Evolutionary conservation across 2,329 filamentous ascomycete genomes (phyloP).

Genomic region (Grosmannia huntii): DNA sequence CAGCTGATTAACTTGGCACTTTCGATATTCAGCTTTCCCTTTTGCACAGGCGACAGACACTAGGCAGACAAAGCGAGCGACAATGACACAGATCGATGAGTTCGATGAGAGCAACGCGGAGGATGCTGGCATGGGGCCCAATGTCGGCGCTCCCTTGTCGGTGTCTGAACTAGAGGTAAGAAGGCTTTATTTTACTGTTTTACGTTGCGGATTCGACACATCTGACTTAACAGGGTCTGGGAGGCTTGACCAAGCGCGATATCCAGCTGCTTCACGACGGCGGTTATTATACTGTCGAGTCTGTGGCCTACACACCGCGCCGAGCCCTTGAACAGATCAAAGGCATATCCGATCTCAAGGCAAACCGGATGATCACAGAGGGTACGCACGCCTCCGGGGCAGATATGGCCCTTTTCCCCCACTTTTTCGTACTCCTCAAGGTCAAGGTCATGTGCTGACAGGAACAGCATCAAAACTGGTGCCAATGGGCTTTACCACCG

Average conservation of each 20-base stretch:
- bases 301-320: conserved; percentile 81
- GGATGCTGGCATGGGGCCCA: conserved; percentile 62
- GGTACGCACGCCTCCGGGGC: conserved; percentile 41
- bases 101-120: conserved; percentile 52
- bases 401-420: background rate
- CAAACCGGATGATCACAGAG: conserved; percentile 79
- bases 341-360: conserved; percentile 95
- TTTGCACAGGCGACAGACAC: background rate
- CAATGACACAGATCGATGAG: conserved; percentile 41
- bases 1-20: background rate
- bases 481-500: conserved; percentile 97
- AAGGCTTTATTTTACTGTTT: conserved; percentile 12
- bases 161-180: conserved; percentile 71
- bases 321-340: conserved; percentile 88
- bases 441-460: background rate
- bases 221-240: conserved; percentile 52
- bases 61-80: background rate
- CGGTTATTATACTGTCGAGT: conserved; percentile 90
- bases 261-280: conserved; percentile 87
- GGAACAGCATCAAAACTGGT: conserved; percentile 77
- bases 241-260: conserved; percentile 85
- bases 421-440: background rate
- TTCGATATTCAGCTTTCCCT: background rate
- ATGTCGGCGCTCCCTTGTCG: conserved; percentile 87
- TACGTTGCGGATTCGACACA: background rate